These are phyloP conservation scores for Bipolaris zeicola DNA, from an alignment of 2,329 filamentous ascomycete genomes.

Conservation along the genomic window DNA sequence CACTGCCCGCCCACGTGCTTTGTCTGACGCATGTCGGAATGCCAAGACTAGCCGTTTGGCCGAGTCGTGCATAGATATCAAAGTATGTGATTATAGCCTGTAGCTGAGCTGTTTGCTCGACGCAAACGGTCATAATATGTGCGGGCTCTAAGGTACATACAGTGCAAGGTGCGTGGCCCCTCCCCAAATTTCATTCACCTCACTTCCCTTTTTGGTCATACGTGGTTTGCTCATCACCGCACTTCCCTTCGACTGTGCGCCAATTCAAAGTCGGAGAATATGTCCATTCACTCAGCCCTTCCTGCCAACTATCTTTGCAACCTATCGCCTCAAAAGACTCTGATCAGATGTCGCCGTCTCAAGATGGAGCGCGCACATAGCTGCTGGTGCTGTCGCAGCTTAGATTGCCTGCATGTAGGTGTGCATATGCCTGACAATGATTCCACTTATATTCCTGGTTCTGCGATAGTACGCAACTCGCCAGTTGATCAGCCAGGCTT, in stretches of 20 bases:
- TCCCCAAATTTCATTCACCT: conserved; percentile 24
- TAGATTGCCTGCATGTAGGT: background rate
- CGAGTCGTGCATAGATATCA: conserved; percentile 15
- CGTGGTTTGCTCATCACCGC: conserved; percentile 8
- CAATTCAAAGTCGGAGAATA: background rate
- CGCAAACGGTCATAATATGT: conserved; percentile 16
- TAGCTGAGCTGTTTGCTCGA: conserved; percentile 15
- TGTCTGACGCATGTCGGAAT: conserved; percentile 1
- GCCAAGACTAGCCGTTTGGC: conserved; percentile 1
- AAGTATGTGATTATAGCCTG: conserved; percentile 22
- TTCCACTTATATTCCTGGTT: background rate
- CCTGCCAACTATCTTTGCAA: background rate
- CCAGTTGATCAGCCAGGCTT: conserved; percentile 4
- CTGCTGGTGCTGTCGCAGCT: background rate
- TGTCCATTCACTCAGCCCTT: background rate
- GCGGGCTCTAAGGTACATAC: conserved; percentile 19
- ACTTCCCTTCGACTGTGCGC: background rate
- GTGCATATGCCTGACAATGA: background rate
- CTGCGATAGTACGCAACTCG: background rate
- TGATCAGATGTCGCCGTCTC: background rate
- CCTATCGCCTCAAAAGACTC: background rate
- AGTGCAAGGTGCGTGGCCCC: conserved; percentile 34
- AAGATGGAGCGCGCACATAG: background rate
- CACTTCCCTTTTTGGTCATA: conserved; percentile 20
- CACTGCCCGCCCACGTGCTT: conserved; percentile 1